Evolutionary conservation across 768 basidiomycete species (phyloP), one percentile per base, ranked within the genome.

Genomic region (Boletellus ananas): DNA sequence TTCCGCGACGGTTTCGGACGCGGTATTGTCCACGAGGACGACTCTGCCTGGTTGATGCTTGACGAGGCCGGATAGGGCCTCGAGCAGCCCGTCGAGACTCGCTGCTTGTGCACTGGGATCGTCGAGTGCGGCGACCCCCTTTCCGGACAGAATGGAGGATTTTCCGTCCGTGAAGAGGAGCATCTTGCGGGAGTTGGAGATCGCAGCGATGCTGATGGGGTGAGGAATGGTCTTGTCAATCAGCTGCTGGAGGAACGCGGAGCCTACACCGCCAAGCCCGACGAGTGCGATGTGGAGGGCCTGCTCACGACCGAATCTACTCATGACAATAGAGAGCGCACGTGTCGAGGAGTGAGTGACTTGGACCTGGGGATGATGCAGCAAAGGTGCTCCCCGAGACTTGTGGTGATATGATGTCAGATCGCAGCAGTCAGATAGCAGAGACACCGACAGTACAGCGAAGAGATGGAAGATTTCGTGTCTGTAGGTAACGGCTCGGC

Each of bases 261-360:
- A 76, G 25, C 96, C 96, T 21, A 99, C 96, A 45, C 95, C 87
- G 3, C 96, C 96, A 29, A 92, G 80, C 50, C 96, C 96, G 48
- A 97, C 77, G 56, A 96, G 77, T 38, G 91, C 91, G 46, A 97
- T 82, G 11, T 67, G 56, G 47, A 70, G 73, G 66, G 51, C 73
- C 63, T 55, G 63, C 58, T 59, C 59, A 20, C 20, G 58, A 21
- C 43, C 43, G 11, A 43, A 43, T 29, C 17, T 29, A 41, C 42
- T 59, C 64, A 66, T 66, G 10, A 18, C 45, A 18, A 20, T 42
- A 13, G 25, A 25, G 23, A 11, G 23, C 39, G 40, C 13, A 20
- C 20, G 50, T 39, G 49, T 50, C 44, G 51, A 48, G 41, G 38
- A 42, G 42, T 34, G 36, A 21, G 44, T 10, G 14, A 34, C 16